Base-by-base conservation (phyloP, 2,329 filamentous ascomycete genomes). In the Cryphonectria radicalis region DNA sequence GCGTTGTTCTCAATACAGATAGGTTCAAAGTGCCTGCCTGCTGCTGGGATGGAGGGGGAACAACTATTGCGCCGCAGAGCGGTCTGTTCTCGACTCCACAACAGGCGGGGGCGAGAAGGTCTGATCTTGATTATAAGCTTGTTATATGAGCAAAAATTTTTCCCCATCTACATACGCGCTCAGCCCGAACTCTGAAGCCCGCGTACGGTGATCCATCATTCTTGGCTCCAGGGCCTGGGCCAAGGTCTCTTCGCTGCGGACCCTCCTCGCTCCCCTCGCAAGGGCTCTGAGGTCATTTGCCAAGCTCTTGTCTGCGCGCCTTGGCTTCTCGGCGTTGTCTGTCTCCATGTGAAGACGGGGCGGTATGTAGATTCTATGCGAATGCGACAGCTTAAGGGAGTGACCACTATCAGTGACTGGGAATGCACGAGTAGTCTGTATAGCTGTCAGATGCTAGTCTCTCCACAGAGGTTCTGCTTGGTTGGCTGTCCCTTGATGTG, bases 181-280 rank as follows among this genome's bases (percentile, higher is more conserved):
- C 46, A 50, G 28, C 25, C 64, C 46, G 25, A 66, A 66, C 66
- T 60, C 53, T 67, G 50, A 67, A 67, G 65, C 65, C 42, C 35
- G n/a, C 32, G 35, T n/a, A 11, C 17, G 65, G 50, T 59, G 65
- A 28, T 35, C 50, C 2, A 11, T 35, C 25, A 17, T 28, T 40
- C 50, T 67, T 43, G 53, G 43, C 64, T 66, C 32, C 22, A 11
- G 55, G 28, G 43, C 25, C 28, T 66, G 63, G 25, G 28, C 28
- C 22, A n/a, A 14, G 43, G 17, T n/a, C 3, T 2, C 10, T 35
- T 55, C 50, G 22, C 53, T 55, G 50, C 53, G 53, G 65, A 59
- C 59, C 32, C 46, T 42, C 28, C n/a, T 46, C 19, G 35, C 13
- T 22, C 32, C 3, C 42, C 53, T 50, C 28, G 25, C 28, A 32